Conservation (phyloP, 108 stramenopile species). For the Pinguiococcus pyrenoidosus region DNA sequence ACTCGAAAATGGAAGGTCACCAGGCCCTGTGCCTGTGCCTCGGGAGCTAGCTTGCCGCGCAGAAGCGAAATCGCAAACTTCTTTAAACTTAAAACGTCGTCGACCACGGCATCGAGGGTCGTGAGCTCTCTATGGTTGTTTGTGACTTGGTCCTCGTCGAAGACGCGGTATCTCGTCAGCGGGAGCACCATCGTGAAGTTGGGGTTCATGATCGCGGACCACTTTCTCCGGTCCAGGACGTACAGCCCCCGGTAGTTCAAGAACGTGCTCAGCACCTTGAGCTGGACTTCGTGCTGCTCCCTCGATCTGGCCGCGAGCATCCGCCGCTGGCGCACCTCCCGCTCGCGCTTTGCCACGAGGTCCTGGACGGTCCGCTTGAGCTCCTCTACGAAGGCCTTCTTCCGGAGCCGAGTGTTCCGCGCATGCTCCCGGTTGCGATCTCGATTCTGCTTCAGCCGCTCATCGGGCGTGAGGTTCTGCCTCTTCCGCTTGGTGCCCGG, state of each 20-base stretch:
- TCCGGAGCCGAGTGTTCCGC: conserved; percentile 70
- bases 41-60: too few species aligned
- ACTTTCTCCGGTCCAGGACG: background rate
- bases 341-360: conserved; percentile 58
- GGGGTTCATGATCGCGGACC: conserved; percentile 47
- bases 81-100: too few species aligned
- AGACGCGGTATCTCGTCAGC: conserved; percentile 42
- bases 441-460: conserved; percentile 68
- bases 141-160: too few species aligned
- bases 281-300: conserved; percentile 62
- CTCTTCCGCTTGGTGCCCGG: too few species aligned
- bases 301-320: conserved; percentile 50
- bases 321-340: conserved; percentile 51
- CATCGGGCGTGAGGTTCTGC: conserved; percentile 64
- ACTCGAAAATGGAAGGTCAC: too few species aligned
- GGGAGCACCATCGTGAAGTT: conserved; percentile 57
- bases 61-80: too few species aligned
- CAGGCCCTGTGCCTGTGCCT: too few species aligned
- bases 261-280: conserved; percentile 16
- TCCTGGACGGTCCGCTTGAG: conserved; percentile 68
- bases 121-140: too few species aligned
- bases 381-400: conserved; percentile 86
- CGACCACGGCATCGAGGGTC: too few species aligned
- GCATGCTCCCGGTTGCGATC: conserved; percentile 87
- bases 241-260: background rate